Conservation (phyloP, 805 yeast genomes). For the Wickerhamiella azymoides region DNA sequence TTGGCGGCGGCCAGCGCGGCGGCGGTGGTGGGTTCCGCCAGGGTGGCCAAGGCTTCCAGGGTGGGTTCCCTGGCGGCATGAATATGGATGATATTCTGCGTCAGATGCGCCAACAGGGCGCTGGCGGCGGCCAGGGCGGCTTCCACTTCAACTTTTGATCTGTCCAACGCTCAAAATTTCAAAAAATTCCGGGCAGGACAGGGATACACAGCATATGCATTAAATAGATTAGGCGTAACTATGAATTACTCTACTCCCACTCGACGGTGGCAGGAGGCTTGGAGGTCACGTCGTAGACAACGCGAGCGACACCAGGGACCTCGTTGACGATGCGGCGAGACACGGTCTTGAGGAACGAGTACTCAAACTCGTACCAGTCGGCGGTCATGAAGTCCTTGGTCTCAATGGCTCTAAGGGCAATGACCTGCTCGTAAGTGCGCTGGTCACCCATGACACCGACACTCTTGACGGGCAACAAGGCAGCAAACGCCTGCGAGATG, state of each 20-base stretch:
- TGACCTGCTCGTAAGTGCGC: slow-evolving; percentile 97
- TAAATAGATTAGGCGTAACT: background rate
- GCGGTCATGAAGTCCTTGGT: slow-evolving; percentile 99
- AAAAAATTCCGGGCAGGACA: too few relatives aligned
- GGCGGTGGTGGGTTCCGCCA: slow-evolving; percentile 8
- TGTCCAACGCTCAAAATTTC: too few relatives aligned
- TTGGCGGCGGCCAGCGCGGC: slow-evolving; percentile 9
- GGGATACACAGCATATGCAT: background rate
- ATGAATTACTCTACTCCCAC: slow-evolving; percentile 58
- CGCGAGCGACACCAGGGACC: slow-evolving; percentile 98
- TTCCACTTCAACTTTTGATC: background rate
- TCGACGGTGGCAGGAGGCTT: slow-evolving; percentile 99
- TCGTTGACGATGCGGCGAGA: slow-evolving; percentile 96
- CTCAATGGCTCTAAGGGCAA: slow-evolving; percentile 96
- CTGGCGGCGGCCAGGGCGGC: background rate
- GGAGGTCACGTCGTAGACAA: slow-evolving; percentile 94
- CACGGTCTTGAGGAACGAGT: slow-evolving; percentile 78
- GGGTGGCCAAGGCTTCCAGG: slow-evolving; percentile 8
- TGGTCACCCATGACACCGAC: slow-evolving; percentile 99
- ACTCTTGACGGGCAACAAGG: slow-evolving; percentile 89
- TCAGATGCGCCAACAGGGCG: slow-evolving; percentile 3
- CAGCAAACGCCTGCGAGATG: slow-evolving; percentile 96
- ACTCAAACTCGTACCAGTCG: slow-evolving; percentile 94
- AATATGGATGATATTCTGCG: slow-evolving; percentile 1
- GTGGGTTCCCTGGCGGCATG: slow-evolving; percentile 3